phyloP scores from a whole-genome alignment of 2,329 filamentous ascomycete genomes.

The Penicillium expansum region DNA sequence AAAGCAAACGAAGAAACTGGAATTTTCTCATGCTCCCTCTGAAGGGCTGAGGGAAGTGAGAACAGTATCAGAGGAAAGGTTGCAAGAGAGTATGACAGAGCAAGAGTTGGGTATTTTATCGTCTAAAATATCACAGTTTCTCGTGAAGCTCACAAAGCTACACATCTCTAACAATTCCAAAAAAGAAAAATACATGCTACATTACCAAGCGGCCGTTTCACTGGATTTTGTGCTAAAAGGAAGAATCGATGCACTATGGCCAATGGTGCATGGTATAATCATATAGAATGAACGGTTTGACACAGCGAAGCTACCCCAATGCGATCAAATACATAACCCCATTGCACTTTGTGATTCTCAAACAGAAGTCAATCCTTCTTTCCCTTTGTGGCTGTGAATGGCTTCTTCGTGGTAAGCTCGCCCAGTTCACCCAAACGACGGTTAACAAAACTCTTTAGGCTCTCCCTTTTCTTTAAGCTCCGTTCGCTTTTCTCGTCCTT shows the following conservation, averaged over 20 bases:
- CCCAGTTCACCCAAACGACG: constrained; percentile 9
- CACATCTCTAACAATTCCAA: too few relatives aligned
- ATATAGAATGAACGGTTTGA: neutral
- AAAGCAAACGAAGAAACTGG: neutral
- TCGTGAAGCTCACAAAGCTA: neutral
- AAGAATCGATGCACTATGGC: neutral
- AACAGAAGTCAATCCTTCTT: constrained; percentile 1
- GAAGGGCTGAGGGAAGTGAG: neutral
- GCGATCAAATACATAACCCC: neutral
- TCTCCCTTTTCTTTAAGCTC: constrained; percentile 13
- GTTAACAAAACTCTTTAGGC: constrained; percentile 14
- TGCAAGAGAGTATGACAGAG: neutral
- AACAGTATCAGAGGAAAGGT: too few relatives aligned
- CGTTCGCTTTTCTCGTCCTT: constrained; percentile 17
- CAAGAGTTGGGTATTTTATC: too few relatives aligned
- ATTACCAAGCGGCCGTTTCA: neutral
- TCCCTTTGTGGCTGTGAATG: neutral
- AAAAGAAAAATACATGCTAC: neutral
- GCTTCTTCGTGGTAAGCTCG: neutral
- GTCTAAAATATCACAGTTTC: neutral
- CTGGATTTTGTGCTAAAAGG: neutral
- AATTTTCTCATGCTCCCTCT: neutral
- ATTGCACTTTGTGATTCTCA: neutral
- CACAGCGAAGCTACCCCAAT: neutral
- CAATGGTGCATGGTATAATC: neutral